Evolutionary conservation across 1,139 yeast genomes (phyloP), one percentile per base, ranked within the genome.

Genomic region (Zygosaccharomyces sapae): DNA sequence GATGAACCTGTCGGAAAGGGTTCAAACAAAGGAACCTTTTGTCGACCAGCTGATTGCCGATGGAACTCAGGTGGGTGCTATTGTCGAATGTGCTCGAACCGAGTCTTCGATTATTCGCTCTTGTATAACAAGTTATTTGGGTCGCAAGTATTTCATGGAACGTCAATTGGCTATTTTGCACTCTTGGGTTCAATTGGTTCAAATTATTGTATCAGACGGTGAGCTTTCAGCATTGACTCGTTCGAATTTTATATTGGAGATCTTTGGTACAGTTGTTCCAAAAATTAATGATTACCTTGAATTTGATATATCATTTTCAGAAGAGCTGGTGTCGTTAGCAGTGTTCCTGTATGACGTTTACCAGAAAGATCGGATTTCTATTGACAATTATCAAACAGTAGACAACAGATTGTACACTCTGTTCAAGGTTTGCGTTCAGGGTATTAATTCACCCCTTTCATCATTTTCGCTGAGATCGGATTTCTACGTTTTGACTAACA

Each of bases 181-280:
- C 57, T 79, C 95, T 0, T 90, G 97, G 97, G 81, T 84, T 30
- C 85, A 83, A 56, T 67, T 89, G 45, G 81, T 87, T 33, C 86
- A 87, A 53, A 80, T 88, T 3, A 67, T 88, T 42, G 80, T 86
- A 5, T 73, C 80, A 16, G 92, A 85, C 59, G 75, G 80, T 2
- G 69, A 70, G 16, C 56, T 79, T 51, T 62, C 66, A 4, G 58
- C 71, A 0, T 62, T 67, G 9, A 70, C 70, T 20, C 73, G 81
- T 45, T 72, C 79, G 0, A 77, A 80, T 42, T 84, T 90, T 56
- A 80, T 88, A 46, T 68, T 87, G 33, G 95, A 86, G 57, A 79
- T 86, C 2, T 80, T 89, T 56, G 94, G 88, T 57, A 72, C 78
- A 7, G 73, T 87, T 13, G 73, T 87, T 22, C 96, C 96, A 1